phyloP scores from a whole-genome alignment of 2,329 filamentous ascomycete species.

The Annulohypoxylon truncatum region DNA sequence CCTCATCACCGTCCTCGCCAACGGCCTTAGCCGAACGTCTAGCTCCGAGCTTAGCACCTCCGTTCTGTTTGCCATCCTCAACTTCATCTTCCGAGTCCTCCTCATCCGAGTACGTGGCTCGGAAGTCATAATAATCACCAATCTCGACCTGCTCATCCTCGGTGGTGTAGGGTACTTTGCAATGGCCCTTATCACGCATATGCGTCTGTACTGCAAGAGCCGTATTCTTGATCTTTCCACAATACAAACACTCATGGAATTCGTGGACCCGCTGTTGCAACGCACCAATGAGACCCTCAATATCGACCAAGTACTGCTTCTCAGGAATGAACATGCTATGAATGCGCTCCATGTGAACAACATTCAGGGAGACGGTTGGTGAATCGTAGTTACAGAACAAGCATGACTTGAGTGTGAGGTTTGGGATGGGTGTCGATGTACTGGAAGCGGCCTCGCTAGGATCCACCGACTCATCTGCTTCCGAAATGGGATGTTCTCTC shows the following conservation, averaged over 20 bases:
- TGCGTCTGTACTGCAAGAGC: slow-evolving; percentile 89
- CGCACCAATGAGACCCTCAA: slow-evolving; percentile 83
- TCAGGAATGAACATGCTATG: slow-evolving; percentile 98
- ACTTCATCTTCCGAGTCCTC: slow-evolving; percentile 70
- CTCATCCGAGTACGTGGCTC: slow-evolving; percentile 90
- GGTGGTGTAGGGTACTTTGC: slow-evolving; percentile 91
- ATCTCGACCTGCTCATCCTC: slow-evolving; percentile 94
- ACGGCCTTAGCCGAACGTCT: slow-evolving; percentile 65
- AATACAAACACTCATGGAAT: slow-evolving; percentile 87
- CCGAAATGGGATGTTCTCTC: slow-evolving; percentile 59
- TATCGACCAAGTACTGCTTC: slow-evolving; percentile 81
- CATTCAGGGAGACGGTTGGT: slow-evolving; percentile 78
- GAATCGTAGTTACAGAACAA: slow-evolving; percentile 94
- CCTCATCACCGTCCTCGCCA: slow-evolving; percentile 65
- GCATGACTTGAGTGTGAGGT: slow-evolving; percentile 68
- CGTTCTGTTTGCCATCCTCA: slow-evolving; percentile 61
- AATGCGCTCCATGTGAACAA: slow-evolving; percentile 88
- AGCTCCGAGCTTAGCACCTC: slow-evolving; percentile 77
- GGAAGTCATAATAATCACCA: slow-evolving; percentile 97
- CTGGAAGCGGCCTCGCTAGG: slow-evolving; percentile 58
- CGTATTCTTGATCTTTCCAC: slow-evolving; percentile 83
- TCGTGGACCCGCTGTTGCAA: slow-evolving; percentile 84
- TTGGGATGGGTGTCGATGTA: slow-evolving; percentile 54
- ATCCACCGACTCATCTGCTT: slow-evolving; percentile 45
- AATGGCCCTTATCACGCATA: slow-evolving; percentile 97